phyloP scores from a whole-genome alignment of 1,284 basidiomycete genomes.

The Vanrija pseudolonga region DNA sequence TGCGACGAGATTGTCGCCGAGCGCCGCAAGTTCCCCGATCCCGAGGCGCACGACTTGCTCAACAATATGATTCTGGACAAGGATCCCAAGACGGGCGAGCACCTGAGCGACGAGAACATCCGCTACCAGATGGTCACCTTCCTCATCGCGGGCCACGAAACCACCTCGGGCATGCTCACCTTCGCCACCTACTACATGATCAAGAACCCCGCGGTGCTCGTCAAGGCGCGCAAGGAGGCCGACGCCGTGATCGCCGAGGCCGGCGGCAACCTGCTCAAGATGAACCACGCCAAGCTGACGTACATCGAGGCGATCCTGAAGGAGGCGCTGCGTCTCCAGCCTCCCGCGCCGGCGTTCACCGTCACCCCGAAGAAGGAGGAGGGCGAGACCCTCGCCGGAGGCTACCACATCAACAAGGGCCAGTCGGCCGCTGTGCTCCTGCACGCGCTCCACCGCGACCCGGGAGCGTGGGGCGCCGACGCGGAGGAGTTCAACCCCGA shows the following conservation, averaged over 20 bases:
- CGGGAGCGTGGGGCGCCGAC: slow-evolving; percentile 55
- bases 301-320: slow-evolving; percentile 55
- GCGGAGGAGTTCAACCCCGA: slow-evolving; percentile 49
- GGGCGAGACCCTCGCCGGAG: slow-evolving; percentile 13
- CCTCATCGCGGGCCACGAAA: slow-evolving; percentile 58
- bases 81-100: slow-evolving; percentile 55
- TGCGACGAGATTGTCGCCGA: slow-evolving; percentile 18
- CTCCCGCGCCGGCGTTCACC: slow-evolving; percentile 46
- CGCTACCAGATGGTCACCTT: slow-evolving; percentile 56
- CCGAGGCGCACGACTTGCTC: slow-evolving; percentile 48
- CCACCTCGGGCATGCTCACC: slow-evolving; percentile 49
- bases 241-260: slow-evolving; percentile 49
- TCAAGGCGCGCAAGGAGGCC: slow-evolving; percentile 57
- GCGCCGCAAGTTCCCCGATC: slow-evolving; percentile 12
- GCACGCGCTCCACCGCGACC: slow-evolving; percentile 51
- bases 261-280: slow-evolving; percentile 14
- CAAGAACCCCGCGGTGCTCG: slow-evolving; percentile 53
- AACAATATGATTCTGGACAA: slow-evolving; percentile 54
- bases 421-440: slow-evolving; percentile 42
- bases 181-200: slow-evolving; percentile 51
- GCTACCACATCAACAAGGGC: slow-evolving; percentile 50
- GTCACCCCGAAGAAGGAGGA: slow-evolving; percentile 8
- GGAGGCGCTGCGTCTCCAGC: slow-evolving; percentile 54
- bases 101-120: slow-evolving; percentile 53
- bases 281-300: slow-evolving; percentile 49